Evolutionary conservation across 2,329 filamentous ascomycete species (phyloP).

Genomic region (Dactylellina haptotyla): DNA sequence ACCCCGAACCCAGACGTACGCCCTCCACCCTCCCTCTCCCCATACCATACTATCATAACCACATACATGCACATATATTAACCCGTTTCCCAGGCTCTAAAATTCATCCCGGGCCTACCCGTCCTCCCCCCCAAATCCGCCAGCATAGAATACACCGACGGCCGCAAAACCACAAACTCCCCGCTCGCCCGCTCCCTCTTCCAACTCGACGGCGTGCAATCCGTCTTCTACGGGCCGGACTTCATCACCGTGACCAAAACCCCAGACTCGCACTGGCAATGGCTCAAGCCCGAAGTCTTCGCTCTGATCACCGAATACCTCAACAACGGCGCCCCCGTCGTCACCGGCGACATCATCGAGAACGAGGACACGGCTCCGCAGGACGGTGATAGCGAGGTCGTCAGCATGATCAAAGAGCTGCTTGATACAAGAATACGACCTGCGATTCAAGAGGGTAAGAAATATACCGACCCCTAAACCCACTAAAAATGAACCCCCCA

Average conservation of each 20-base stretch:
- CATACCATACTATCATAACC: not conserved
- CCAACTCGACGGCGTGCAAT: constrained; percentile 92
- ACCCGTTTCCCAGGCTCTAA: constrained; percentile 70
- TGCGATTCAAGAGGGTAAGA: constrained; percentile 80
- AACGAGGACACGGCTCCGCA: constrained; percentile 64
- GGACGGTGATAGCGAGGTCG: constrained; percentile 83
- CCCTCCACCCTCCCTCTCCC: not conserved
- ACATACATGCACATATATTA: constrained; percentile 30
- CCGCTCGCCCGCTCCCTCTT: constrained; percentile 89
- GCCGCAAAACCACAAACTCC: constrained; percentile 88
- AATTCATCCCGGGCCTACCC: constrained; percentile 91
- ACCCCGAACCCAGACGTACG: constrained; percentile 88
- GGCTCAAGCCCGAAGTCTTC: constrained; percentile 95
- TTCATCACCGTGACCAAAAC: constrained; percentile 98
- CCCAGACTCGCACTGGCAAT: constrained; percentile 86
- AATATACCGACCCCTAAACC: not conserved
- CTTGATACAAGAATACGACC: constrained; percentile 94
- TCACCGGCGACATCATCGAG: constrained; percentile 67
- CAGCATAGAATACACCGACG: constrained; percentile 91
- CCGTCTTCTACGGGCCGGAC: constrained; percentile 91
- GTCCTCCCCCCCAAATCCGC: constrained; percentile 80
- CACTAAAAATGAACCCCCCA: not conserved
- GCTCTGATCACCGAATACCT: constrained; percentile 92
- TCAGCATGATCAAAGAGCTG: constrained; percentile 98
- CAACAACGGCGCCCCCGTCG: constrained; percentile 81